Conservation (phyloP, 2,329 filamentous ascomycete species). For the Ophiostoma perfectum region DNA sequence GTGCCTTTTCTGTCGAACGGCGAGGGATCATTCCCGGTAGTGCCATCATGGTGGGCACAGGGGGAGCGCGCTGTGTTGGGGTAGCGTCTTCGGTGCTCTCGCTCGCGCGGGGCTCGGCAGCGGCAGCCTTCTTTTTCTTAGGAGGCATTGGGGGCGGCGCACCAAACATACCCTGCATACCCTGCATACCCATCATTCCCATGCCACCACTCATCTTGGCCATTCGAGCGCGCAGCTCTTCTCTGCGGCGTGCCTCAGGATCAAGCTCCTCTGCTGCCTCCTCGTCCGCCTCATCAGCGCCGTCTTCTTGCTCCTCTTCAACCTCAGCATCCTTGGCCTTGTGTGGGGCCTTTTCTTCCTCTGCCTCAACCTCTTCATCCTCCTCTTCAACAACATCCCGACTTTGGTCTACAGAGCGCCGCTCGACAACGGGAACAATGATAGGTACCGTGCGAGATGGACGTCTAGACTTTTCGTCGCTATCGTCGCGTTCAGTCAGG, state of each 20-base stretch:
- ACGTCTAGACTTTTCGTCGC: conserved; percentile 53
- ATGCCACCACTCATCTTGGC: conserved; percentile 97
- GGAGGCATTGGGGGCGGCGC: conserved; percentile 47
- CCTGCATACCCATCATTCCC: conserved; percentile 81
- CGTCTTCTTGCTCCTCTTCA: conserved; percentile 37
- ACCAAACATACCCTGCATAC: conserved; percentile 87
- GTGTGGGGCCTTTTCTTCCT: not conserved
- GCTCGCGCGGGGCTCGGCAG: conserved; percentile 41
- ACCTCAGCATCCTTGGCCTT: conserved; percentile 5
- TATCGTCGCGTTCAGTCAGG: conserved; percentile 66
- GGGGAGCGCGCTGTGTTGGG: conserved; percentile 44
- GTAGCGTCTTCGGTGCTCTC: conserved; percentile 31
- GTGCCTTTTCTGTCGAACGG: conserved; percentile 40
- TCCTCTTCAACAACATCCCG: conserved; percentile 15
- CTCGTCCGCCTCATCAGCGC: conserved; percentile 57
- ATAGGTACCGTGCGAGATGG: conserved; percentile 18
- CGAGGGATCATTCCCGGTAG: conserved; percentile 66
- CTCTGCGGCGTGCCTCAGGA: conserved; percentile 74
- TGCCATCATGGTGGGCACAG: conserved; percentile 55
- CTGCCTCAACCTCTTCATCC: conserved; percentile 10
- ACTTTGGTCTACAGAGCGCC: conserved; percentile 15
- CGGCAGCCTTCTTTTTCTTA: conserved; percentile 51
- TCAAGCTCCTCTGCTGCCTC: conserved; percentile 82
- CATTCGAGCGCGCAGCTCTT: conserved; percentile 91
- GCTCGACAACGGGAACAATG: conserved; percentile 17